These are phyloP conservation scores for Scedosporium apiospermum DNA, from an alignment of 2,329 filamentous ascomycete species.

Conservation along the genomic window DNA sequence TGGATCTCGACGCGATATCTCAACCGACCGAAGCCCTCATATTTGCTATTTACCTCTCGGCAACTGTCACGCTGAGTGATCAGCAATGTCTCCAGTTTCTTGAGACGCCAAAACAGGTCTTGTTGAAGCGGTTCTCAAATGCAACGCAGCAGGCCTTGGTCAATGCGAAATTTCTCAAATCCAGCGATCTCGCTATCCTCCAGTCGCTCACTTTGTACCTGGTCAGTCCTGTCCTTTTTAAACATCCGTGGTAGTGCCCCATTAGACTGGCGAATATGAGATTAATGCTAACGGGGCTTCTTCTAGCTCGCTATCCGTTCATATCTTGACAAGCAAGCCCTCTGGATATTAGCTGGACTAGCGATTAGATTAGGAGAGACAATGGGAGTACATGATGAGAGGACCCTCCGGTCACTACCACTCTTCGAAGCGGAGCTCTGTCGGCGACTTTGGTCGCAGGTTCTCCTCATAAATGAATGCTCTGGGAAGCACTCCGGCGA, in stretches of 20 bases:
- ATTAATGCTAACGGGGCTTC: background rate
- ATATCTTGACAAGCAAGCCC: slow-evolving; percentile 1
- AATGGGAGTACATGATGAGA: slow-evolving; percentile 1
- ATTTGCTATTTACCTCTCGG: slow-evolving; percentile 13
- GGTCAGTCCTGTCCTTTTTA: background rate
- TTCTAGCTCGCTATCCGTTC: background rate
- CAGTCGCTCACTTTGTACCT: slow-evolving; percentile 1
- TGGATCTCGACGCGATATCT: background rate
- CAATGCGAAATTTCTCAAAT: slow-evolving; percentile 5
- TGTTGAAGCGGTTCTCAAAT: slow-evolving; percentile 1
- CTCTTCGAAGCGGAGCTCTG: slow-evolving; percentile 4
- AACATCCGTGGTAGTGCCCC: background rate
- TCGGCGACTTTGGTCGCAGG: slow-evolving; percentile 2
- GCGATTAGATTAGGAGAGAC: slow-evolving; percentile 1
- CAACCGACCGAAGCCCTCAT: slow-evolving; percentile 12
- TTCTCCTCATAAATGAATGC: slow-evolving; percentile 1
- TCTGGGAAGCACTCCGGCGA: background rate
- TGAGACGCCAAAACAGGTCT: background rate
- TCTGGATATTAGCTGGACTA: slow-evolving; percentile 1
- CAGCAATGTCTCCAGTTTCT: background rate
- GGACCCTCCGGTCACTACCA: background rate
- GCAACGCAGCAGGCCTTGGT: slow-evolving; percentile 6
- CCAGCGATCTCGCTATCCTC: background rate
- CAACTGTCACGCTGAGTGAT: slow-evolving; percentile 11
- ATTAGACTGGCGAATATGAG: background rate